Evolutionary conservation across 2,329 filamentous ascomycete species (phyloP).

Genomic region (Lasiodiplodia theobromae): DNA sequence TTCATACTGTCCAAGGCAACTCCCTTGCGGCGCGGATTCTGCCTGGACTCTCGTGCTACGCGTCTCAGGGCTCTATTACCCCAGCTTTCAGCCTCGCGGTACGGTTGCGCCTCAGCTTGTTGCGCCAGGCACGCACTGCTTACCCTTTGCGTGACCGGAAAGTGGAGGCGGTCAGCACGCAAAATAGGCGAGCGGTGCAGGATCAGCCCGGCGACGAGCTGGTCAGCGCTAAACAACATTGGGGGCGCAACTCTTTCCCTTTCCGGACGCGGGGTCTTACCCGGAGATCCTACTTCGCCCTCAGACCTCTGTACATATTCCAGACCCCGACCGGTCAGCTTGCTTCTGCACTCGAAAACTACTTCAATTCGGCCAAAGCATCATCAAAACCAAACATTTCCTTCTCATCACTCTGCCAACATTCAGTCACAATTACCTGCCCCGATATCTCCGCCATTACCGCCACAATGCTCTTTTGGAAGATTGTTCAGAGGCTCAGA

Average conservation of each 20-base stretch:
- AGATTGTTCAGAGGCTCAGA: constrained; percentile 18
- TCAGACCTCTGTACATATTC: neutral
- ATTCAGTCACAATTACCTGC: neutral
- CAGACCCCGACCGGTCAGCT: neutral
- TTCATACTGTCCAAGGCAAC: neutral
- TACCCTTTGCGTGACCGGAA: neutral
- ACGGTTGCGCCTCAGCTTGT: neutral
- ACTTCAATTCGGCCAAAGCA: neutral
- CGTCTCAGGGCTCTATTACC: no score
- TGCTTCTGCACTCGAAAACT: neutral
- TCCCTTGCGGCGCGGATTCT: neutral
- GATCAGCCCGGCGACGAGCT: neutral
- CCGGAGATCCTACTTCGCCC: neutral
- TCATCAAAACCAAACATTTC: neutral
- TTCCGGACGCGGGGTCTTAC: constrained; percentile 7
- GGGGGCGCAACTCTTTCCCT: neutral
- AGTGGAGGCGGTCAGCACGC: constrained; percentile 10
- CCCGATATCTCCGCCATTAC: neutral
- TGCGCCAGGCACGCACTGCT: constrained; percentile 8
- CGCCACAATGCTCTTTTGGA: constrained; percentile 21
- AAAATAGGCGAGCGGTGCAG: constrained; percentile 16
- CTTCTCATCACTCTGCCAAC: neutral
- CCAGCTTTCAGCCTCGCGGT: neutral
- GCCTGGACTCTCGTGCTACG: neutral
- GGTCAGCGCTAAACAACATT: neutral